phyloP scores from a whole-genome alignment of 768 basidiomycete species.

The Leccinum variicolor region DNA sequence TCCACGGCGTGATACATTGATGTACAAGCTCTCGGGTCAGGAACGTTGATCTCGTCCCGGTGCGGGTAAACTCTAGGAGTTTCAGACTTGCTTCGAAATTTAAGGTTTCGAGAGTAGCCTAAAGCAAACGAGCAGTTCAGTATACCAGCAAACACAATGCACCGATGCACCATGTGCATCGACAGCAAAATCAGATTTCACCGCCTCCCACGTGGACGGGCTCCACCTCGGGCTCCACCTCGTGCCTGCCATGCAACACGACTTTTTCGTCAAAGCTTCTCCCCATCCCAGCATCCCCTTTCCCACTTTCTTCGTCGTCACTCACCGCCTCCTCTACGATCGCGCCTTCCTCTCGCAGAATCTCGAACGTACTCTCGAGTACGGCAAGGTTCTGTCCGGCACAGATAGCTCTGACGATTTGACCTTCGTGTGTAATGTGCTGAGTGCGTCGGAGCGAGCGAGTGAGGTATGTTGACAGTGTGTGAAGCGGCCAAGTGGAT shows the following conservation, averaged over 20 bases:
- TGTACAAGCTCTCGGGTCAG: not conserved
- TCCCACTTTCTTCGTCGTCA: slow-evolving; percentile 35
- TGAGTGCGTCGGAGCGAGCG: slow-evolving; percentile 76
- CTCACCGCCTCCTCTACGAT: slow-evolving; percentile 61
- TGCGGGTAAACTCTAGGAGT: not conserved
- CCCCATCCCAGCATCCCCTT: slow-evolving; percentile 13
- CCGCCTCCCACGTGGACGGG: slow-evolving; percentile 15
- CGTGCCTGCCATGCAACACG: slow-evolving; percentile 20
- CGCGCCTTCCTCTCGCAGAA: slow-evolving; percentile 61
- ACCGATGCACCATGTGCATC: not conserved
- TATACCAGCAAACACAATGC: not conserved
- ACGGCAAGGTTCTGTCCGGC: slow-evolving; percentile 79
- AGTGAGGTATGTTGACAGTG: slow-evolving; percentile 72
- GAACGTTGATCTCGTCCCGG: not conserved
- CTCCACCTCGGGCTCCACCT: slow-evolving; percentile 9
- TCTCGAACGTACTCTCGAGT: slow-evolving; percentile 55
- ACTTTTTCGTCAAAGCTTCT: slow-evolving; percentile 45
- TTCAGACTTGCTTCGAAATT: not conserved
- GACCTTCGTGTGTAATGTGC: slow-evolving; percentile 65
- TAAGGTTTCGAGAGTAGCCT: not conserved
- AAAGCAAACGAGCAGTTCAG: not conserved
- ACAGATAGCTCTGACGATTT: slow-evolving; percentile 75
- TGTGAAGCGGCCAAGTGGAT: slow-evolving; percentile 67
- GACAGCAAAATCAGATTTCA: slow-evolving; percentile 2
- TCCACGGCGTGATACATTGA: not conserved